A percentile compares a stretch with the other conserved stretches of the same genome.
Evolutionary conservation across 1,139 yeast genomes (phyloP).

Genomic region (Suhomyces bolitotheri): DNA sequence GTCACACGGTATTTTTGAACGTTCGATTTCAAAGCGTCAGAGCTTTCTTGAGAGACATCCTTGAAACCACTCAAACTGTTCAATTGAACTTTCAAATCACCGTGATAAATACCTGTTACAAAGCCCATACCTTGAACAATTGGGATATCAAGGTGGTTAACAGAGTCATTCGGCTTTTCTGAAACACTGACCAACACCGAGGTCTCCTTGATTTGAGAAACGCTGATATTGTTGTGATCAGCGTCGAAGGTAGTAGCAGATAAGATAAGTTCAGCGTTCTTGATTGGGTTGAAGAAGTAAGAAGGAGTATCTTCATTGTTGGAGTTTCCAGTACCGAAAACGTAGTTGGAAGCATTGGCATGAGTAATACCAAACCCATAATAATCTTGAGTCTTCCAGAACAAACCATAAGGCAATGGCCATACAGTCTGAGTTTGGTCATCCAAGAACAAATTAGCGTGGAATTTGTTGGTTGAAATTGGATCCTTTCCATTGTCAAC

Average conservation of each 20-base stretch:
- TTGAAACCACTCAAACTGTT: constrained; percentile 55
- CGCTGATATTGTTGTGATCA: constrained; percentile 29
- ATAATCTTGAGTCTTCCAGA: constrained; percentile 48
- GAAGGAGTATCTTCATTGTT: constrained; percentile 25
- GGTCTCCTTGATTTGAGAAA: constrained; percentile 54
- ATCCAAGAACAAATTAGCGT: constrained; percentile 72
- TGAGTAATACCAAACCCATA: constrained; percentile 73
- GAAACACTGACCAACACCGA: constrained; percentile 56
- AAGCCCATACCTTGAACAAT: constrained; percentile 75
- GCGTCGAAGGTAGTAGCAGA: constrained; percentile 53
- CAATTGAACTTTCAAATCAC: constrained; percentile 53
- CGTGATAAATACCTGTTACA: constrained; percentile 49
- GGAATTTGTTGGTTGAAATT: constrained; percentile 79
- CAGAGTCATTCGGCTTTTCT: constrained; percentile 9
- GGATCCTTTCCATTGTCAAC: constrained; percentile 50
- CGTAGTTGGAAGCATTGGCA: constrained; percentile 55
- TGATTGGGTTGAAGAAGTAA: constrained; percentile 57
- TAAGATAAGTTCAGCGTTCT: constrained; percentile 52
- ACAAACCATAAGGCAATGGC: constrained; percentile 82
- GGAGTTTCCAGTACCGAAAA: constrained; percentile 59
- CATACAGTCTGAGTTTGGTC: constrained; percentile 64
- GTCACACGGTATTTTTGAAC: constrained; percentile 58
- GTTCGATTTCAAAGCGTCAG: constrained; percentile 38
- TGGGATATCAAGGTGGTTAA: constrained; percentile 42
- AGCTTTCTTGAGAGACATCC: constrained; percentile 44